A percentile compares a stretch with the other conserved stretches of the same genome.
Evolutionary conservation across 768 basidiomycete species (phyloP).

Genomic region (Cytidiella melzeri): DNA sequence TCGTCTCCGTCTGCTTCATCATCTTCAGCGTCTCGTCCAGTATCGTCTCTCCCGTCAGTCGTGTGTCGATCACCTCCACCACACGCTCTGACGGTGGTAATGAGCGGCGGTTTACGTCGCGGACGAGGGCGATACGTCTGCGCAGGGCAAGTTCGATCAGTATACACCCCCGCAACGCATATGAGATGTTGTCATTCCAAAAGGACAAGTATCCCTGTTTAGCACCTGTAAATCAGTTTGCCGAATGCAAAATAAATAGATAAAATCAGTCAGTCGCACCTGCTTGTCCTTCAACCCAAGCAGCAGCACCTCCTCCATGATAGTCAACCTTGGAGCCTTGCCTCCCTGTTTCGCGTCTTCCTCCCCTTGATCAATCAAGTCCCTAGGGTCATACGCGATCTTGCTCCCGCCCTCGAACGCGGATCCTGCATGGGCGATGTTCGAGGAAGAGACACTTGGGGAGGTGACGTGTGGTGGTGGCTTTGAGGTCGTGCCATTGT

Average conservation of each 20-base stretch:
- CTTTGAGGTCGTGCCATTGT: slow-evolving; percentile 20
- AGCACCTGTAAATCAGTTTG: too few relatives aligned
- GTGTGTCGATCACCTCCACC: slow-evolving; percentile 87
- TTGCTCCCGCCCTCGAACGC: slow-evolving; percentile 84
- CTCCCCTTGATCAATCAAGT: slow-evolving; percentile 61
- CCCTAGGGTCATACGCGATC: slow-evolving; percentile 91
- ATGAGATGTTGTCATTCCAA: slow-evolving; percentile 99
- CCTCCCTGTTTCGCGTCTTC: slow-evolving; percentile 62
- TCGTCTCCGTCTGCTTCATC: slow-evolving; percentile 74
- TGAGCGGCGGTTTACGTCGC: slow-evolving; percentile 72
- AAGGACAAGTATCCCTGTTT: slow-evolving; percentile 90
- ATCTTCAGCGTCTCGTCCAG: slow-evolving; percentile 93
- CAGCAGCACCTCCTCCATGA: slow-evolving; percentile 95
- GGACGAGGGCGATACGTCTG: slow-evolving; percentile 84
- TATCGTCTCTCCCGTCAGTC: slow-evolving; percentile 93
- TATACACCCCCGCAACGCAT: slow-evolving; percentile 97
- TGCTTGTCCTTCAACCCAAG: slow-evolving; percentile 96
- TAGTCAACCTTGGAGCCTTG: slow-evolving; percentile 77
- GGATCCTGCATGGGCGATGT: slow-evolving; percentile 59
- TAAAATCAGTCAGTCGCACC: slow-evolving; percentile 34
- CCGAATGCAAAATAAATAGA: too few relatives aligned
- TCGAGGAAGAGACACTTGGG: slow-evolving; percentile 10
- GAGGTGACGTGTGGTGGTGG: slow-evolving; percentile 12
- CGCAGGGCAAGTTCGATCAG: slow-evolving; percentile 96
- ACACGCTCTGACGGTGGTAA: slow-evolving; percentile 74